Percentiles rank a stretch among this genome's conserved stretches.
These are phyloP conservation scores for Amaranthus palmeri DNA, from an alignment of 148 eudicot species.

Conservation along the genomic window DNA sequence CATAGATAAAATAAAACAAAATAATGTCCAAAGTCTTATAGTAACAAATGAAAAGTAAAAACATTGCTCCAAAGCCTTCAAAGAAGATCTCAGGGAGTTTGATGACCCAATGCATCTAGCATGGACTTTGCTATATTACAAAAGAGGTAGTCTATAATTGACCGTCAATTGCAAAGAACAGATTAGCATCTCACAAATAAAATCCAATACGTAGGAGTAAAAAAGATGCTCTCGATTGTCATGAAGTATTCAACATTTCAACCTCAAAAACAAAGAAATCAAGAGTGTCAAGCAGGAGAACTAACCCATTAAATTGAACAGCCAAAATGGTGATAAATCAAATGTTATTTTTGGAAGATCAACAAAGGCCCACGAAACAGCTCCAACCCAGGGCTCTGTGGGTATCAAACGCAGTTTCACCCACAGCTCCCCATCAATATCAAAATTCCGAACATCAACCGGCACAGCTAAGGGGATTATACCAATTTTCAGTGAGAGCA, in stretches of 20 bases:
- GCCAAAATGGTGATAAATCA: conserved; percentile 81
- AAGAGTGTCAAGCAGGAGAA: background rate
- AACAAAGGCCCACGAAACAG: conserved; percentile 94
- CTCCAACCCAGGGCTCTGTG: conserved; percentile 91
- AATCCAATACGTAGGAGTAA: too few relatives aligned
- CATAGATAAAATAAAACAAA: background rate
- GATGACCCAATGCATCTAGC: too few relatives aligned
- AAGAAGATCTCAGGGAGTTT: too few relatives aligned
- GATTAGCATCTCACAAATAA: background rate
- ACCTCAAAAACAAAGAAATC: background rate
- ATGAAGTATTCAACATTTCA: background rate
- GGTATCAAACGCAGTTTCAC: conserved; percentile 82
- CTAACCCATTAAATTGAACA: conserved; percentile 92
- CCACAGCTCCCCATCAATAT: conserved; percentile 99
- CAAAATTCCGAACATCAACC: conserved; percentile 87
- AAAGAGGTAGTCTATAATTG: too few relatives aligned
- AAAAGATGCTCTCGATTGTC: background rate
- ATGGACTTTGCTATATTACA: too few relatives aligned
- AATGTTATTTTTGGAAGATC: conserved; percentile 93
- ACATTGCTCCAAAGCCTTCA: too few relatives aligned
- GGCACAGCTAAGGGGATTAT: conserved; percentile 81
- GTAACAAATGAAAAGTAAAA: too few relatives aligned
- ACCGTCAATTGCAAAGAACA: background rate
- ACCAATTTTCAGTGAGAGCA: conserved; percentile 78
- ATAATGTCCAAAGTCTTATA: too few relatives aligned